Conservation (phyloP, 2,329 filamentous ascomycete genomes). For the Leptoxyphium fumago region DNA sequence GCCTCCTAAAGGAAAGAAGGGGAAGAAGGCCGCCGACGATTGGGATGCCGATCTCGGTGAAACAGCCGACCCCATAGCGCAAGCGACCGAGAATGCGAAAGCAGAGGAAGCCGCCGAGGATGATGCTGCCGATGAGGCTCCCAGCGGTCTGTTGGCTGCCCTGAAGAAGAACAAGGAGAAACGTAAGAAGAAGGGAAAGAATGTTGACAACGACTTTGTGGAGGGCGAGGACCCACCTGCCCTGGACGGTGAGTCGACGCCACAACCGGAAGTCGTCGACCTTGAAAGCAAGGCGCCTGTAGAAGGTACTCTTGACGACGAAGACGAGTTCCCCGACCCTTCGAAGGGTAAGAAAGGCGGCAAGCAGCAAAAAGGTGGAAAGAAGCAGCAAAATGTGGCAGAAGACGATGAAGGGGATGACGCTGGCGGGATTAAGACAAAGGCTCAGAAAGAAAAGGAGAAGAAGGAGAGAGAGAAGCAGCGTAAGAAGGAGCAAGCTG, state of each 20-base stretch:
- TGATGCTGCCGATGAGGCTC: slow-evolving; percentile 36
- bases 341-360: slow-evolving; percentile 45
- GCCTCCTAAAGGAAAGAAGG: slow-evolving; percentile 91
- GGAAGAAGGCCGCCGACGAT: slow-evolving; percentile 73
- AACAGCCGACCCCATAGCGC: slow-evolving; percentile 46
- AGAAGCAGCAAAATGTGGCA: slow-evolving; percentile 36
- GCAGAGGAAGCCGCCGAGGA: slow-evolving; percentile 30
- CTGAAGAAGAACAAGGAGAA: slow-evolving; percentile 47
- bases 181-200: slow-evolving; percentile 79
- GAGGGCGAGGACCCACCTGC: slow-evolving; percentile 48
- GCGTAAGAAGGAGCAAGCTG: slow-evolving; percentile 93
- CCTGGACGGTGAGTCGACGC: slow-evolving; percentile 23
- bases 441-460: slow-evolving; percentile 95
- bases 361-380: slow-evolving; percentile 21
- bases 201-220: slow-evolving; percentile 51
- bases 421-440: slow-evolving; percentile 65
- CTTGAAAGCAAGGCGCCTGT: slow-evolving; percentile 55
- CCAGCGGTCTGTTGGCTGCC: slow-evolving; percentile 34
- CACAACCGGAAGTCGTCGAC: slow-evolving; percentile 18
- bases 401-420: slow-evolving; percentile 34
- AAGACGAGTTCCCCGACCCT: slow-evolving; percentile 72
- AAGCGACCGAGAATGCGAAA: slow-evolving; percentile 30
- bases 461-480: slow-evolving; percentile 99
- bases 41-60: slow-evolving; percentile 93
- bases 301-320: slow-evolving; percentile 53